Conservation (phyloP, 495 filamentous ascomycete species). For the Neurospora tetrasperma region DNA sequence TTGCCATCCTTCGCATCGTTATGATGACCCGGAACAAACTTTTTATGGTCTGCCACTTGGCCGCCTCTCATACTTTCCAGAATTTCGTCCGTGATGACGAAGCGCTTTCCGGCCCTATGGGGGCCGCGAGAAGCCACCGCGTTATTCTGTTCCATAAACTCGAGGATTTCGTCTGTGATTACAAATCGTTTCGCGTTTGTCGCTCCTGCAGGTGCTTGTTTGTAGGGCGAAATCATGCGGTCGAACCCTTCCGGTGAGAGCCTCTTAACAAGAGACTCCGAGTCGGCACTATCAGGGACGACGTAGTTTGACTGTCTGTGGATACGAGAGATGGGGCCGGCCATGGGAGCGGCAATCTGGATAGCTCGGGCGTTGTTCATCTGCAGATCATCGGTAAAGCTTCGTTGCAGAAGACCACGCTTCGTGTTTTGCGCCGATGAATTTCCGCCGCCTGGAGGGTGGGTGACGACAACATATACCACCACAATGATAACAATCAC, state of each 20-base stretch:
- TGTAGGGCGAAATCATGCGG: constrained; percentile 1
- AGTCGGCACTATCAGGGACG: constrained; percentile 6
- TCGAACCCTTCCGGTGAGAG: background rate
- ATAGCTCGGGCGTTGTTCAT: constrained; percentile 22
- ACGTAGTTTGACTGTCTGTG: constrained; percentile 16
- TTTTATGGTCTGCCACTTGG: background rate
- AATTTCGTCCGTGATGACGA: background rate
- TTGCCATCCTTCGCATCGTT: background rate
- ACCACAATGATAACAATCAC: constrained; percentile 42
- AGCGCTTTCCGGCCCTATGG: background rate
- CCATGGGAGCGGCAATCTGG: constrained; percentile 13
- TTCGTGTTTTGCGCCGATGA: constrained; percentile 4
- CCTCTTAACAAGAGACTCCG: background rate
- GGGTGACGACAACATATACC: constrained; percentile 32
- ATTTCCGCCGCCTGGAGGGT: constrained; percentile 9
- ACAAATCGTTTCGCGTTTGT: background rate
- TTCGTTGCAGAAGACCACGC: constrained; percentile 19
- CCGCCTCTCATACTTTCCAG: background rate
- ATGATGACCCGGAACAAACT: background rate
- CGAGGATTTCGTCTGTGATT: background rate
- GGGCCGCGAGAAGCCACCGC: background rate
- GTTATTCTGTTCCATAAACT: background rate
- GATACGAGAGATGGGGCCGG: constrained; percentile 10
- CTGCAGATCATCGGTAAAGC: constrained; percentile 17
- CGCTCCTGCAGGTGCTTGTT: background rate